Base-by-base conservation (phyloP, 2,329 filamentous ascomycete genomes). In the Diaporthe nobilis region DNA sequence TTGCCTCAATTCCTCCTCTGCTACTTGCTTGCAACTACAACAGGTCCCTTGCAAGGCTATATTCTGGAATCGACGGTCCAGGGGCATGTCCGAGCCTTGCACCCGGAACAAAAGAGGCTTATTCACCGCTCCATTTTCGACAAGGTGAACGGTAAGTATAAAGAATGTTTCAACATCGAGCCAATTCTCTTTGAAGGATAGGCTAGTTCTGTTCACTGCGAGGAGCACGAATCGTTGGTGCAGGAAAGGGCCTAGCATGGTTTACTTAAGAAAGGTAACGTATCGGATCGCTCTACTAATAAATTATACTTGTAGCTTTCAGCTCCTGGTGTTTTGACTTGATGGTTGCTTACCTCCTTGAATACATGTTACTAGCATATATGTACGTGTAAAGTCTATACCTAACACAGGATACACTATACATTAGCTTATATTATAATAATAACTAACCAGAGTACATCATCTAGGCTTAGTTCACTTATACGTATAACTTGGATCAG, bases 111-210 rank as follows among this genome's bases (percentile, higher is more conserved):
- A 15, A 47, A 28, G 20, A 49, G 25, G 25, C 12, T 31, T 22
- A 42, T 65, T 12, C 42, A 25, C 61, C 61, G 25, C 6, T 31
- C 17, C 5, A 15, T 6, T 31, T 25, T 47, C 17, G 61, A 65
- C 8, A 31, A 22, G 25, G 61, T 65, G 61, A 65, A 65, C 25
- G 8, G 25, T 12, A 22, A 12, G 15, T 63, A 42, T 12, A 34
- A 34, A 47, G 25, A 65, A 31, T 1, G 9, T 17, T 65, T 31
- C 8, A 4, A 22, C 25, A 6, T 47, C 20, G 25, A 65, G 25
- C 61, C 61, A 12, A 47, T 65, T 17, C 17, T 20, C 25, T 65
- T 65, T 31, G 61, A 65, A 47, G 61, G 37, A 17, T 63, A 63
- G 15, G 3, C 28, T 20, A 25, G 34, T 10, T 17, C n/a, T 42